phyloP scores from a whole-genome alignment of 164 flowering plant genomes.

The Vitis riparia region DNA sequence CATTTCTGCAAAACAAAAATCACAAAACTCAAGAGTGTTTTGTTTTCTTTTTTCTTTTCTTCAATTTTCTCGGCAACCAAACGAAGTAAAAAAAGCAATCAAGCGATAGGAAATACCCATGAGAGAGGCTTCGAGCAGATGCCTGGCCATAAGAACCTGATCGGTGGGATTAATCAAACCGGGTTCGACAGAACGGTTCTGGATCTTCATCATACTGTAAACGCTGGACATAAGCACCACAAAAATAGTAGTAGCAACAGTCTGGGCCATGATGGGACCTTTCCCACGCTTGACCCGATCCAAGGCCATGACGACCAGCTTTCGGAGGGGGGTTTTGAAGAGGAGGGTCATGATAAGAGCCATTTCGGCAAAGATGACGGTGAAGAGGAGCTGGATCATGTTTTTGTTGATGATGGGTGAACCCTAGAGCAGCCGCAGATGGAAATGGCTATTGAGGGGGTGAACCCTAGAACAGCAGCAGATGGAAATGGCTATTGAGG shows the following conservation, averaged over 20 bases:
- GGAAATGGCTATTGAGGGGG: not conserved
- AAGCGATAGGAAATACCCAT: constrained; percentile 38
- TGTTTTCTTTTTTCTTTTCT: too few species aligned
- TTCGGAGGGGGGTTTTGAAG: constrained; percentile 49
- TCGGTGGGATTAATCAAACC: constrained; percentile 45
- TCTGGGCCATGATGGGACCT: constrained; percentile 44
- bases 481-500: not conserved
- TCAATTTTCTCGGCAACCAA: too few species aligned
- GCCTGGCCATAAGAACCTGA: constrained; percentile 43
- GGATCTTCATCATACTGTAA: constrained; percentile 38
- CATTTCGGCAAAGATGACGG: constrained; percentile 36
- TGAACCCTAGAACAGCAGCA: not conserved
- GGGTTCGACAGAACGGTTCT: constrained; percentile 28
- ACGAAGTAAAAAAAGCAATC: not conserved
- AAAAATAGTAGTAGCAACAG: constrained; percentile 39
- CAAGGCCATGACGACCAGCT: constrained; percentile 40
- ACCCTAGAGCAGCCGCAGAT: not conserved
- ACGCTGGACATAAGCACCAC: constrained; percentile 33
- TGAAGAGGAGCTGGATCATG: constrained; percentile 48
- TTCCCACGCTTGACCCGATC: constrained; percentile 50
- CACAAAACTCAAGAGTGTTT: too few species aligned
- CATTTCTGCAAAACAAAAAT: too few species aligned
- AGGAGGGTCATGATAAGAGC: constrained; percentile 32
- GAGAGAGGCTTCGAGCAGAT: constrained; percentile 56
- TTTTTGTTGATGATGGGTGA: constrained; percentile 5